phyloP scores from a whole-genome alignment of 1,139 yeast species.

The Wickerhamiella infanticola region DNA sequence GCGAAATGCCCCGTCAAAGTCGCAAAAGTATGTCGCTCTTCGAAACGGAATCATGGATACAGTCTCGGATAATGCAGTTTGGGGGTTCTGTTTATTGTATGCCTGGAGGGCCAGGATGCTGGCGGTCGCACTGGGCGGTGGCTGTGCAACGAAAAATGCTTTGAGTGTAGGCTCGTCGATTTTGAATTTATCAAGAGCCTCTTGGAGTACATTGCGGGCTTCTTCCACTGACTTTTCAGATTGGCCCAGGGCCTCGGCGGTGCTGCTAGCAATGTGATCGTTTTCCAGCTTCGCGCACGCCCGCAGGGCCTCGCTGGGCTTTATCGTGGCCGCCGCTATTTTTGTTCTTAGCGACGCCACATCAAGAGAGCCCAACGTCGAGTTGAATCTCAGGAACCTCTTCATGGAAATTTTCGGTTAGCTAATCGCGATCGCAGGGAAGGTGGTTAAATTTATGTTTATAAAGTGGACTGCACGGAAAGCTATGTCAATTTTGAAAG shows the following conservation, averaged over 20 bases:
- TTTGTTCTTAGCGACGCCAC: not conserved
- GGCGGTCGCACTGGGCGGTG: slow-evolving; percentile 17
- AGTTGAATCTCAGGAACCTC: not conserved
- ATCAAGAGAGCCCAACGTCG: not conserved
- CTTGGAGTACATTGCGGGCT: slow-evolving; percentile 12
- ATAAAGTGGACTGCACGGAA: too few species aligned
- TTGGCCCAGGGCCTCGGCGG: slow-evolving; percentile 7
- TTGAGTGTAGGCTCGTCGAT: slow-evolving; percentile 11
- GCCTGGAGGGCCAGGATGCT: slow-evolving; percentile 14
- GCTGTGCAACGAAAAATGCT: slow-evolving; percentile 15
- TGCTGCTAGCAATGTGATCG: slow-evolving; percentile 6
- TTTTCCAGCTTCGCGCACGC: slow-evolving; percentile 10
- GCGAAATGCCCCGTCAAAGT: slow-evolving; percentile 40
- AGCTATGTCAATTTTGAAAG: not conserved
- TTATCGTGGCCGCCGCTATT: not conserved
- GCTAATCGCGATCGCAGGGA: not conserved
- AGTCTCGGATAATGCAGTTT: slow-evolving; percentile 25
- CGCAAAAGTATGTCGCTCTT: slow-evolving; percentile 41
- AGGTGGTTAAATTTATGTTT: too few species aligned
- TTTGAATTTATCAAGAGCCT: slow-evolving; percentile 12
- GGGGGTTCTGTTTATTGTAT: slow-evolving; percentile 9
- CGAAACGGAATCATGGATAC: slow-evolving; percentile 50
- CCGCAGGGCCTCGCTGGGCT: slow-evolving; percentile 6
- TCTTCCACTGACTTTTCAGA: slow-evolving; percentile 5
- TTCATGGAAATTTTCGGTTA: not conserved